phyloP scores from a whole-genome alignment of 208 protist species.

The Leishmania mexicana region DNA sequence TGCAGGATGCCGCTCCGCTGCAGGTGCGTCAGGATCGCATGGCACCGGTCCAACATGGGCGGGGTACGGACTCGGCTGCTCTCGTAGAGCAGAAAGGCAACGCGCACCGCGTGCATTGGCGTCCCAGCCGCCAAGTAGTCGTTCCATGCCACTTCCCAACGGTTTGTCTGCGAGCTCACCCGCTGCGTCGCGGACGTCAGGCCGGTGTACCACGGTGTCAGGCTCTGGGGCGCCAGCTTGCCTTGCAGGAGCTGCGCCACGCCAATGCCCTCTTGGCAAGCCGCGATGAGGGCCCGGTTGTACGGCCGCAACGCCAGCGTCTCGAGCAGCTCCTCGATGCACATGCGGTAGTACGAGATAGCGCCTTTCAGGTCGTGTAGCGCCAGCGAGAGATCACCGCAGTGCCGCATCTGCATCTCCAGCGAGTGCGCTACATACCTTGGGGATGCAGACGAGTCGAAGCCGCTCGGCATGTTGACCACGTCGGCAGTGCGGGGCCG shows the following conservation, averaged over 20 bases:
- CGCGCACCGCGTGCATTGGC: conserved; percentile 53
- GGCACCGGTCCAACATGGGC: conserved; percentile 52
- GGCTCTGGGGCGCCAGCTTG: conserved; percentile 49
- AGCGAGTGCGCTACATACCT: conserved; percentile 69
- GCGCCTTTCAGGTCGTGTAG: conserved; percentile 73
- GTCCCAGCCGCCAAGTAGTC: conserved; percentile 59
- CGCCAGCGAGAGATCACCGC: conserved; percentile 64
- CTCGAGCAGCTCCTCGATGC: conserved; percentile 69
- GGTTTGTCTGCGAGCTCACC: conserved; percentile 48
- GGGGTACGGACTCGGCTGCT: conserved; percentile 62
- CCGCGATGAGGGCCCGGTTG: conserved; percentile 74
- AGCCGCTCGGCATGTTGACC: conserved; percentile 9
- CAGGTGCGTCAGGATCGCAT: conserved; percentile 45
- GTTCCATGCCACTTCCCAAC: conserved; percentile 69
- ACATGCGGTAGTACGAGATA: conserved; percentile 70
- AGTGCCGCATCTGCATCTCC: conserved; percentile 87
- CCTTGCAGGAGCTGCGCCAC: conserved; percentile 59
- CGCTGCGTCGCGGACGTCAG: conserved; percentile 38
- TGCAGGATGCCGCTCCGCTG: conserved; percentile 51
- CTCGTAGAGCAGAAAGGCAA: conserved; percentile 70
- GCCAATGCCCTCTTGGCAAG: conserved; percentile 74
- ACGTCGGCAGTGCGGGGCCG: conserved; percentile 46
- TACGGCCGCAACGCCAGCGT: conserved; percentile 60
- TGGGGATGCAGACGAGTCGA: conserved; percentile 12
- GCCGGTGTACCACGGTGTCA: conserved; percentile 56